These are phyloP conservation scores for Linnemannia exigua DNA, from an alignment of 192 early-diverging fungal species.

Conservation along the genomic window DNA sequence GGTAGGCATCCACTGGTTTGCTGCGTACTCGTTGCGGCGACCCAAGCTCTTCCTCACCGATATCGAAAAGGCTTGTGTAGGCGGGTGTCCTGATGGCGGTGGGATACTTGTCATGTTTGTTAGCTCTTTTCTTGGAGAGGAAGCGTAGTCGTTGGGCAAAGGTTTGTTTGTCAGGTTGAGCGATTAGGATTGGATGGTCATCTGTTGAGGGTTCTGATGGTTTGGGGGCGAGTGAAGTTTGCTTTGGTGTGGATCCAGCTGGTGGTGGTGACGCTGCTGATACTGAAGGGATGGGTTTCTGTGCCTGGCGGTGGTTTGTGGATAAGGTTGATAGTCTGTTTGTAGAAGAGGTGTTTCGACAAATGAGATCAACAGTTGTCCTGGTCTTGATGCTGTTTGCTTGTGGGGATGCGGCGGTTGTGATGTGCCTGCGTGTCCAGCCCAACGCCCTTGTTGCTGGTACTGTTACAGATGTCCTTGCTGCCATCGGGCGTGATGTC, in stretches of 20 bases:
- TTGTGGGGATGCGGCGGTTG: neutral
- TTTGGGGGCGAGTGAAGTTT: neutral
- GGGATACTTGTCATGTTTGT: too few species aligned
- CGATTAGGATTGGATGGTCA: neutral
- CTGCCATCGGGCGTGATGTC: neutral
- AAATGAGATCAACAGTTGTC: neutral
- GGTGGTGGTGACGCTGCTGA: too few species aligned
- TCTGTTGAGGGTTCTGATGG: neutral
- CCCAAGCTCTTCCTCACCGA: too few species aligned
- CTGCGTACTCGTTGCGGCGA: too few species aligned
- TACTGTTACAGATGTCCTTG: neutral
- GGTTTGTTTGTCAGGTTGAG: neutral
- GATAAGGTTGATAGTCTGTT: neutral
- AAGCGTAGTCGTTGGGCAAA: neutral
- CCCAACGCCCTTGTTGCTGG: neutral
- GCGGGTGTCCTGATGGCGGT: neutral
- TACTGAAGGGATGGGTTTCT: neutral
- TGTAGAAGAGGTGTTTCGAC: neutral
- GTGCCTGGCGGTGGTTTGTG: neutral
- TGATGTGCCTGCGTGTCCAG: neutral
- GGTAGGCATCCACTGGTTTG: too few species aligned
- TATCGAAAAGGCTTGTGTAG: too few species aligned
- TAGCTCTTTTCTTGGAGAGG: neutral
- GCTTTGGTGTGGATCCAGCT: neutral
- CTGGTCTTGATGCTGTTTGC: neutral